Evolutionary conservation across 371 early-diverging fungal species (phyloP).

Genomic region (Coemansia sp.): DNA sequence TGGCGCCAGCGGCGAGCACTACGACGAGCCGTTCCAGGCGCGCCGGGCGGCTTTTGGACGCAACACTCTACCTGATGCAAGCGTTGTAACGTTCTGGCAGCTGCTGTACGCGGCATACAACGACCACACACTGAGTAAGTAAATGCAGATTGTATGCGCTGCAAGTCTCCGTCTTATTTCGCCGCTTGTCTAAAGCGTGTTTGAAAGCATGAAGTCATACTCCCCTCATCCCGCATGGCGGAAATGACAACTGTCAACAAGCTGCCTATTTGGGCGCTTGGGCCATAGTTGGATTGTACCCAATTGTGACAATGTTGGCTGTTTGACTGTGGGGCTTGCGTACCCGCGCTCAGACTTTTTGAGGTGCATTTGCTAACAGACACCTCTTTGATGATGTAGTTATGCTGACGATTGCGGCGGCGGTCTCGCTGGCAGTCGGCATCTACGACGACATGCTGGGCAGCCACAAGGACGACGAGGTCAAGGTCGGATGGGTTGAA

Average conservation of each 20-base stretch:
- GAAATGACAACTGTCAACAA: neutral
- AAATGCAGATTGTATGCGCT: neutral
- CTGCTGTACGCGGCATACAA: constrained; percentile 79
- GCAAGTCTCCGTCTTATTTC: neutral
- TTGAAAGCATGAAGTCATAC: neutral
- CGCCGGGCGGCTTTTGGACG: constrained; percentile 72
- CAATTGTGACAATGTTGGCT: no score
- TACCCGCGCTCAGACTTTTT: neutral
- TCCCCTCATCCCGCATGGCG: neutral
- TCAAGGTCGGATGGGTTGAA: constrained; percentile 66
- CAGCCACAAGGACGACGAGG: constrained; percentile 53
- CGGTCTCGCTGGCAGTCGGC: constrained; percentile 83
- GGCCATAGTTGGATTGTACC: neutral
- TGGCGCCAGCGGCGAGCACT: constrained; percentile 28
- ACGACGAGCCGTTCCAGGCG: constrained; percentile 56
- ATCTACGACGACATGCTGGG: constrained; percentile 74
- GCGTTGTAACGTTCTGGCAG: constrained; percentile 57
- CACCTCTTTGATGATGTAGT: constrained; percentile 40
- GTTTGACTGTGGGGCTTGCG: no score
- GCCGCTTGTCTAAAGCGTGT: neutral
- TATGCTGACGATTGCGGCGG: constrained; percentile 74
- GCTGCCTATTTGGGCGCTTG: neutral
- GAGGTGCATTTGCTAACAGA: constrained; percentile 10
- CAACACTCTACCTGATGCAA: constrained; percentile 52
- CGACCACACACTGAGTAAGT: constrained; percentile 72